A percentile compares a stretch with the other conserved stretches of the same genome.
Conservation (phyloP, 768 basidiomycete species). For the Lentinula detonsa region DNA sequence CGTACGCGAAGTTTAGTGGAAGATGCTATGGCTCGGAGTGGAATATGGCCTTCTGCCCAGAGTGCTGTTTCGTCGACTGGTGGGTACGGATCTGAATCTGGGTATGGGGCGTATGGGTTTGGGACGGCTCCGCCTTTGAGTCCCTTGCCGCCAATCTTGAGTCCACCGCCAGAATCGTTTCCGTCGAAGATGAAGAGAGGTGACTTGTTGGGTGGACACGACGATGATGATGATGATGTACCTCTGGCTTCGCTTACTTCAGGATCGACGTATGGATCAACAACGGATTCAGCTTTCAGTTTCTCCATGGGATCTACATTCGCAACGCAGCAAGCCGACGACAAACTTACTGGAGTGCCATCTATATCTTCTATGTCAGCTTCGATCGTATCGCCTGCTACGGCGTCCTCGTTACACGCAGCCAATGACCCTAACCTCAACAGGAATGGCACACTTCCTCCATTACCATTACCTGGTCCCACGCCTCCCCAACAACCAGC, state of each 20-base stretch:
- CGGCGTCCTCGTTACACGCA: neutral
- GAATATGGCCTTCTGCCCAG: slow-evolving; percentile 30
- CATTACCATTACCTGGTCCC: neutral
- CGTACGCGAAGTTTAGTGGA: slow-evolving; percentile 56
- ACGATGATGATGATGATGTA: neutral
- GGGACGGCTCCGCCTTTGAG: slow-evolving; percentile 1
- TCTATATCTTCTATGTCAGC: neutral
- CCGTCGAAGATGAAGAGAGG: neutral
- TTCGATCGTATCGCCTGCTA: neutral
- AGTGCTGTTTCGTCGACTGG: neutral
- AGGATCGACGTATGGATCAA: neutral
- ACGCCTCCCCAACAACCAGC: neutral
- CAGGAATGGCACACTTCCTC: slow-evolving; percentile 1
- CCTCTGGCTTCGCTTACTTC: neutral
- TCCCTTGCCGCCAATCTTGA: slow-evolving; percentile 4
- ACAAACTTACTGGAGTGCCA: neutral
- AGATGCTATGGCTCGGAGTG: slow-evolving; percentile 42
- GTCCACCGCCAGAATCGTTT: neutral
- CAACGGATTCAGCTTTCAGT: neutral
- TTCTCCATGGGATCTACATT: neutral
- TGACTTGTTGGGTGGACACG: neutral
- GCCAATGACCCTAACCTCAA: neutral
- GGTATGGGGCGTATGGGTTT: neutral
- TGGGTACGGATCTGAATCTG: neutral
- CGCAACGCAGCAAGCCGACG: neutral